Conservation (phyloP, 805 yeast genomes). For the Blastobotrys chiropterorum region DNA sequence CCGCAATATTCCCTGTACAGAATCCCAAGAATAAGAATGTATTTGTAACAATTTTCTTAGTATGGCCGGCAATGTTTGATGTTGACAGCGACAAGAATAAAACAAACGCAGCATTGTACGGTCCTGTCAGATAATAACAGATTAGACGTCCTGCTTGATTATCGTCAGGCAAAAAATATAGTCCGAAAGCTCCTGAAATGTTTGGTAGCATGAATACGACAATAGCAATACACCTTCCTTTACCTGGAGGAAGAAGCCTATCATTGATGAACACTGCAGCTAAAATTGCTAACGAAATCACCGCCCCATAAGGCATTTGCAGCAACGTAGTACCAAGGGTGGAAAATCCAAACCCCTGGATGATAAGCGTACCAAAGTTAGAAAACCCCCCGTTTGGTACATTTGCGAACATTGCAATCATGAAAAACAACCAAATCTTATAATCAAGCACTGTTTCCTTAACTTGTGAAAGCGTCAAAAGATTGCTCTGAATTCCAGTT, state of each 20-base stretch:
- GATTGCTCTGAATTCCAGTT: conserved; percentile 53
- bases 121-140: conserved; percentile 34
- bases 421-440: conserved; percentile 43
- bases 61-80: conserved; percentile 49
- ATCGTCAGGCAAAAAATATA: conserved; percentile 36
- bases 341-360: conserved; percentile 41
- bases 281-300: conserved; percentile 29
- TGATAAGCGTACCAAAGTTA: conserved; percentile 41
- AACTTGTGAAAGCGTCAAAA: conserved; percentile 50
- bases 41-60: conserved; percentile 46
- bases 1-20: conserved; percentile 49
- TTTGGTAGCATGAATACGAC: conserved; percentile 32
- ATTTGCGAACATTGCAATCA: conserved; percentile 36
- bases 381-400: conserved; percentile 53
- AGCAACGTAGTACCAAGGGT: conserved; percentile 37
- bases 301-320: conserved; percentile 44
- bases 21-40: conserved; percentile 43
- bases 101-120: conserved; percentile 22
- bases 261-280: conserved; percentile 7
- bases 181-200: conserved; percentile 32
- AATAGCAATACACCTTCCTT: conserved; percentile 10
- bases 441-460: conserved; percentile 45
- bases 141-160: conserved; percentile 33
- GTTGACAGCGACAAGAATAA: conserved; percentile 27
- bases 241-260: neutral